Evolutionary conservation across 106 monocot genomes (phyloP).

Genomic region (Dioscorea alata): DNA sequence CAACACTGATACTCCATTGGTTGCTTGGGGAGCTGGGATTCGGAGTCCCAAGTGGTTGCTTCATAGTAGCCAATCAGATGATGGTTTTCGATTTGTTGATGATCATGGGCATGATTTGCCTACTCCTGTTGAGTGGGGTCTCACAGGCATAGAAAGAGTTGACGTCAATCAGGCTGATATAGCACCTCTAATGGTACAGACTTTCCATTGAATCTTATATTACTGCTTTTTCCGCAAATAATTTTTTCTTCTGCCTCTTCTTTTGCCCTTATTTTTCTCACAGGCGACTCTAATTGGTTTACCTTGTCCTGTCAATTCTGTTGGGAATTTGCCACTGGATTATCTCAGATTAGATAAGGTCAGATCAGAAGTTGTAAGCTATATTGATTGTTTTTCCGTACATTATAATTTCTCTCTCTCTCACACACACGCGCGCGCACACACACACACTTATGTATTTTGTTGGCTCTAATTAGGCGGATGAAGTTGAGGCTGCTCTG

Average conservation of each 20-base stretch:
- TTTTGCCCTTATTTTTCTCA: constrained; percentile 6
- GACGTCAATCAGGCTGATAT: constrained; percentile 98
- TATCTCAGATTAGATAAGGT: constrained; percentile 74
- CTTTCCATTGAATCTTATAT: neutral
- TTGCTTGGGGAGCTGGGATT: constrained; percentile 92
- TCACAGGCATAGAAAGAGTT: constrained; percentile 56
- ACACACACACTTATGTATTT: no score
- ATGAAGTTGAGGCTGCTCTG: constrained; percentile 81
- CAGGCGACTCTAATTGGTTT: constrained; percentile 90
- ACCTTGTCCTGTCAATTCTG: constrained; percentile 93
- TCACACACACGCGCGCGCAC: no score
- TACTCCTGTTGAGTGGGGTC: constrained; percentile 69
- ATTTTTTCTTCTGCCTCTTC: constrained; percentile 4
- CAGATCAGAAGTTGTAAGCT: neutral
- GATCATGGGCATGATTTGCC: constrained; percentile 73
- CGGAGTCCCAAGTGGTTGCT: constrained; percentile 37
- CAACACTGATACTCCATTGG: constrained; percentile 88
- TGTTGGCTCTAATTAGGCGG: constrained; percentile 26
- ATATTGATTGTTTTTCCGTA: neutral
- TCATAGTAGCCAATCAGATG: constrained; percentile 33
- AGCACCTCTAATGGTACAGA: constrained; percentile 75
- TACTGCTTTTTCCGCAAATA: neutral
- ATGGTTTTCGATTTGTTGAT: constrained; percentile 71
- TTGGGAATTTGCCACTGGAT: constrained; percentile 65
- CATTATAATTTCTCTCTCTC: no score